Conservation (phyloP, 306 rosid species). For the Pyrus betulifolia region DNA sequence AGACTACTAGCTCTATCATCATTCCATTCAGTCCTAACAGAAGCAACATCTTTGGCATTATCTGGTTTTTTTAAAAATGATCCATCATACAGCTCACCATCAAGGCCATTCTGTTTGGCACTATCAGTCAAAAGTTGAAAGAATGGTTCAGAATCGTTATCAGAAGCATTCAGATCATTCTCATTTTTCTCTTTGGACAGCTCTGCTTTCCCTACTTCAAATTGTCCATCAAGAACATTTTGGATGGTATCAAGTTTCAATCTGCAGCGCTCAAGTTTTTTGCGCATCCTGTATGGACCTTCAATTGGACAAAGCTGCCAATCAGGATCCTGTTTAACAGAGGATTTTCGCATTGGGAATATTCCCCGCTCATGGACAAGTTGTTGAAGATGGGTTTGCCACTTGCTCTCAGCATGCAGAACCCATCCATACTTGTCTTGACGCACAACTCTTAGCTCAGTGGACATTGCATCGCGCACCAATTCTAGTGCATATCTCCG, state of each 20-base stretch:
- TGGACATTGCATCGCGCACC: constrained; percentile 91
- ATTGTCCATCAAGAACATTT: constrained; percentile 73
- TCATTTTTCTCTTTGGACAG: constrained; percentile 40
- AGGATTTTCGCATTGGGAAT: constrained; percentile 60
- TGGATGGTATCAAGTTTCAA: constrained; percentile 72
- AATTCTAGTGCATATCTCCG: constrained; percentile 87
- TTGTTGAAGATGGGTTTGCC: constrained; percentile 93
- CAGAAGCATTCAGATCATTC: constrained; percentile 43
- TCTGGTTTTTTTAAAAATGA: constrained; percentile 49
- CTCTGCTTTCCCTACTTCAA: constrained; percentile 52
- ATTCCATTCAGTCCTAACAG: constrained; percentile 67
- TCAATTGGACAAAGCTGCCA: constrained; percentile 99
- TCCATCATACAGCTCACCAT: constrained; percentile 48
- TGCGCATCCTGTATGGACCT: constrained; percentile 98
- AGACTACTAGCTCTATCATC: constrained; percentile 85
- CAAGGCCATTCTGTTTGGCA: constrained; percentile 52
- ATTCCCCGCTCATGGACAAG: constrained; percentile 97
- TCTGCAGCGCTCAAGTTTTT: constrained; percentile 84
- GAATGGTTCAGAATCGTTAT: constrained; percentile 47
- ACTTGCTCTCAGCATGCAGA: constrained; percentile 99
- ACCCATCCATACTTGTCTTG: constrained; percentile 99
- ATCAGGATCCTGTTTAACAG: constrained; percentile 52
- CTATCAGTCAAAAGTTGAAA: constrained; percentile 50
- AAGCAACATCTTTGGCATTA: constrained; percentile 46
- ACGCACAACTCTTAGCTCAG: constrained; percentile 96